Conservation (phyloP, 768 basidiomycete species). For the Auricularia sp. region DNA sequence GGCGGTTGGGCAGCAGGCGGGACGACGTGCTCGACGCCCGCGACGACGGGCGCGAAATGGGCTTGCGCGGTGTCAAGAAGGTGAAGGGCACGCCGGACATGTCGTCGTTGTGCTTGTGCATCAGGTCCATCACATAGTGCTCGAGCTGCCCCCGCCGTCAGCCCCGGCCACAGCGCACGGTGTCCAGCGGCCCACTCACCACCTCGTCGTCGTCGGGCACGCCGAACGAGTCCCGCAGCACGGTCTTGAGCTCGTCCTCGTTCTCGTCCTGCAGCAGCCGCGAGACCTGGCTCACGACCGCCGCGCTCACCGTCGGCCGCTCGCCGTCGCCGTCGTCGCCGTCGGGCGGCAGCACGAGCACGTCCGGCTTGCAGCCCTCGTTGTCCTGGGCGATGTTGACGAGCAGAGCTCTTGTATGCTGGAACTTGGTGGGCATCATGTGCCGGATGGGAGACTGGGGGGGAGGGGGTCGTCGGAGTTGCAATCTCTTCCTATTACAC, state of each 20-base stretch:
- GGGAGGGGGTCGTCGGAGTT: no score
- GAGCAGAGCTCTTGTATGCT: slow-evolving; percentile 77
- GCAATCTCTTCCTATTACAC: no score
- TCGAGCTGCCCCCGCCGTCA: slow-evolving; percentile 47
- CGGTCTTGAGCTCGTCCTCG: slow-evolving; percentile 73
- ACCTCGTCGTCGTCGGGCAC: slow-evolving; percentile 49
- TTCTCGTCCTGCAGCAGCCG: slow-evolving; percentile 67
- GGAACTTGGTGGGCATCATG: slow-evolving; percentile 36
- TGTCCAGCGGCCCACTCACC: slow-evolving; percentile 31
- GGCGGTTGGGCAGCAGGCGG: slow-evolving; percentile 50
- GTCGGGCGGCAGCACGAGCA: slow-evolving; percentile 41
- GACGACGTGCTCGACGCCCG: slow-evolving; percentile 59
- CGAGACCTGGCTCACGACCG: slow-evolving; percentile 63
- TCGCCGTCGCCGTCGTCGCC: slow-evolving; percentile 31
- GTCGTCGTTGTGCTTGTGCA: slow-evolving; percentile 92
- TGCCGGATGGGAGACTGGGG: neutral
- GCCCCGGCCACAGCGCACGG: slow-evolving; percentile 5
- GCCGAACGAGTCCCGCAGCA: slow-evolving; percentile 62
- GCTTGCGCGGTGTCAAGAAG: slow-evolving; percentile 70
- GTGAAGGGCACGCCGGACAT: slow-evolving; percentile 73
- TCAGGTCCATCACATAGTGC: slow-evolving; percentile 82
- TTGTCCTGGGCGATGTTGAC: slow-evolving; percentile 62
- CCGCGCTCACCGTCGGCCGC: slow-evolving; percentile 45
- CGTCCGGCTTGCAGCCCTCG: slow-evolving; percentile 40
- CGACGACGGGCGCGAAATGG: slow-evolving; percentile 72